A percentile compares a stretch with the other conserved stretches of the same genome.
Conservation (phyloP, 768 basidiomycete genomes). For the Suillus brevipes region DNA sequence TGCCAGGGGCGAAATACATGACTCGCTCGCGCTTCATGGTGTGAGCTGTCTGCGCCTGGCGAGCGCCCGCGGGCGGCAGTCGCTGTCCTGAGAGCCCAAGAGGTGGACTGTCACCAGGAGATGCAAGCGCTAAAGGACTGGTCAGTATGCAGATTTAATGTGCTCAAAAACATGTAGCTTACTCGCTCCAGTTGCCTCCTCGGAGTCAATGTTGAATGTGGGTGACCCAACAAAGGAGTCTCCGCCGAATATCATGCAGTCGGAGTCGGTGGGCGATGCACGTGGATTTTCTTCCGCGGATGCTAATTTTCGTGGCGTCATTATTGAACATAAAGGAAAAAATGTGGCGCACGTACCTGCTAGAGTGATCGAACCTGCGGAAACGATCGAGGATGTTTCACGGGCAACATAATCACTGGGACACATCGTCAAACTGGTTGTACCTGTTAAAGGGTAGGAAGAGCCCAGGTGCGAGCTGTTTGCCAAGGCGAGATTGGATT, state of each 20-base stretch:
- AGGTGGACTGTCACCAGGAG: no score
- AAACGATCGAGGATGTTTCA: not conserved
- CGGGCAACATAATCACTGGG: not conserved
- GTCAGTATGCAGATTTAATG: not conserved
- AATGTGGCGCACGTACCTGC: not conserved
- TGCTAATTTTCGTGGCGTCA: not conserved
- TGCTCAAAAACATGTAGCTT: not conserved
- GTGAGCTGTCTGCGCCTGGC: no score
- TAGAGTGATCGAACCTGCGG: not conserved
- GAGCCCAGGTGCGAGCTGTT: not conserved
- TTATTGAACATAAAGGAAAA: not conserved
- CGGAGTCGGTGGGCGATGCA: not conserved
- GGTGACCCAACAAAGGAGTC: not conserved
- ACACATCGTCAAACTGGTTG: not conserved
- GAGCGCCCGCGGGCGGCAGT: no score
- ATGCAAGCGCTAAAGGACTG: not conserved
- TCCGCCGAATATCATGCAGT: not conserved
- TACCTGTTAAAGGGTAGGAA: not conserved
- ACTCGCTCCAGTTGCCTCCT: not conserved
- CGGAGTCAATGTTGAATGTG: conserved; percentile 1
- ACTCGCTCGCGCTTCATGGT: no score
- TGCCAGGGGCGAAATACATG: no score
- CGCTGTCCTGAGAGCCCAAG: no score
- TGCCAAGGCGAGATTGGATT: not conserved
- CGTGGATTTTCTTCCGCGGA: not conserved